Conservation (phyloP, 129 eudicot species). For the Escallonia herrerae region DNA sequence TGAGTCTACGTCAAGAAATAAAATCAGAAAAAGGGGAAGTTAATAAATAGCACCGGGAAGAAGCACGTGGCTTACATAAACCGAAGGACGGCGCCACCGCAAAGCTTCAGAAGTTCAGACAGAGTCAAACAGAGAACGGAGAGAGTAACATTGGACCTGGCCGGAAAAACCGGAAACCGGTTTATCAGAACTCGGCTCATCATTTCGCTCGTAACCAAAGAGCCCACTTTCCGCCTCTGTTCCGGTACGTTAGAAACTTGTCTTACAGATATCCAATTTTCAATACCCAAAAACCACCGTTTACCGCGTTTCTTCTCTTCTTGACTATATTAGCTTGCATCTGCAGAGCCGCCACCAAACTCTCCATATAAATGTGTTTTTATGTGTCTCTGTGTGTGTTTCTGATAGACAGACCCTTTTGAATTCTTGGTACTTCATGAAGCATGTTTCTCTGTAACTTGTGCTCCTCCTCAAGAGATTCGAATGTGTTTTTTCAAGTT, state of each 20-base stretch:
- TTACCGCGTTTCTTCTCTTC: conserved; percentile 18
- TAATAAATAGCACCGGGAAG: background rate
- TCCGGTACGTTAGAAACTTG: too few species aligned
- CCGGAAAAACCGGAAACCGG: too few species aligned
- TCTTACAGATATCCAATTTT: too few species aligned
- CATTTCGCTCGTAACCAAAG: too few species aligned
- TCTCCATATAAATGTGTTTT: background rate
- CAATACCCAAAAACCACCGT: background rate
- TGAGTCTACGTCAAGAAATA: too few species aligned
- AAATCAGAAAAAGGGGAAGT: background rate
- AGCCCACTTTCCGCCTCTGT: too few species aligned
- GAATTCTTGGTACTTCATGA: too few species aligned
- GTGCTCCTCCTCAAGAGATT: conserved; percentile 10
- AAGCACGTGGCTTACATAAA: background rate
- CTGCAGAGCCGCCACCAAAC: background rate
- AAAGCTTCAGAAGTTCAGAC: background rate
- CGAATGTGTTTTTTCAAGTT: background rate
- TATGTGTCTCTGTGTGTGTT: background rate
- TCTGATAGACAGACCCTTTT: too few species aligned
- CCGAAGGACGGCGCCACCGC: background rate
- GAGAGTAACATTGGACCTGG: too few species aligned
- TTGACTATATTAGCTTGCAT: conserved; percentile 16
- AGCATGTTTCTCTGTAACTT: background rate
- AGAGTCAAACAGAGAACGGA: background rate
- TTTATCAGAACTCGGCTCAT: too few species aligned